Evolutionary conservation across 2,329 filamentous ascomycete species (phyloP), one percentile per base, ranked within the genome.

Genomic region (Chalara sp.): DNA sequence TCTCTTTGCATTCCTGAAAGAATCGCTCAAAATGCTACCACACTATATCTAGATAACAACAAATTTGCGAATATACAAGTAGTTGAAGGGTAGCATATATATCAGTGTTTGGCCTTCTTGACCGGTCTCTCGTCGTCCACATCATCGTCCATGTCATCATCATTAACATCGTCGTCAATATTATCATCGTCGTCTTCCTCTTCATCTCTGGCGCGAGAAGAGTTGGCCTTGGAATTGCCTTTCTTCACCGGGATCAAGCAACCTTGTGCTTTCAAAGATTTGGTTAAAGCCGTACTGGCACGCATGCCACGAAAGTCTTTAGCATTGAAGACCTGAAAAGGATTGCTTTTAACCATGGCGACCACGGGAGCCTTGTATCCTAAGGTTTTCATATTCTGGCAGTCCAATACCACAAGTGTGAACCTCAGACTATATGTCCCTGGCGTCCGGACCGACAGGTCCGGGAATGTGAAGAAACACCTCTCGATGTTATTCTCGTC

Each of bases 231-330:
- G n/a, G 89, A 85, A 58, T 88, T 90, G 11, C 88, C 88, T 65
- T 92, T 93, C 71, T 92, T 92, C 55, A 92, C 87, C 35, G 87
- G 87, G 54, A 93, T 90, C 46, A 89, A 82, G 61, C 88, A 88
- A 4, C 88, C 88, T 68, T 92, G 88, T 61, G 86, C 76, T 66
- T 89, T 88, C 51, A 93, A 71, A 32, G 79, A 75, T 65, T 87
- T 87, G 1, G 88, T 88, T 37, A 93, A 69, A 13, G 78, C 73
- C 30, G 86, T 90, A 65, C 86, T 90, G 1, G 86, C 83, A 51
- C 83, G 76, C 87, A 93, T 93, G 5, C 88, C 88, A 0, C 87
- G 86, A 53, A 93, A 93, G 63, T 92, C 87, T 65, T 92, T 93
- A 42, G 88, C 88, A 42, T 85, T 90, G 66, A 86, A 91, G 6